Evolutionary conservation across 345 rosid species (phyloP), one percentile per base, ranked within the genome.

Genomic region (Lagerstroemia speciosa): DNA sequence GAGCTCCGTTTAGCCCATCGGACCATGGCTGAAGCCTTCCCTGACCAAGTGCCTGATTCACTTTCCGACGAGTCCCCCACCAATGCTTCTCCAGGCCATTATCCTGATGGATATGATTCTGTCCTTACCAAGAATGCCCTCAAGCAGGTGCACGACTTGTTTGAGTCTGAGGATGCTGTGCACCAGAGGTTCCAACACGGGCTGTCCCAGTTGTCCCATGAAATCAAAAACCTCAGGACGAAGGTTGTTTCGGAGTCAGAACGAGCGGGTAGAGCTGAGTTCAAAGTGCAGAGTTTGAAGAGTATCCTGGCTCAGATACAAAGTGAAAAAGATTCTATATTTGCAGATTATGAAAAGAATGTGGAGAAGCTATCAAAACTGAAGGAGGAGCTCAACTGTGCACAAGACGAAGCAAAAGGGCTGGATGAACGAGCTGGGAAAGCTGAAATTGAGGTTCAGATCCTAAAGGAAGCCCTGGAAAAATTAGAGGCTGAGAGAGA

Each of bases 11-110:
- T 89, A 32, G 96, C 97, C 22, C 99, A 94, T 74, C 83, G 81
- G 79, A 89, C 93, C 43, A 91, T 94, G 85, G 86, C 89, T 37
- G 92, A 91, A 79, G 98, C 92, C 27, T 89, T 91, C 67, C 99
- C 99, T 64, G 88, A 83, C 82, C 99, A 94, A 82, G 82, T 85
- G 8, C 89, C 92, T 34, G 80, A 74, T 74, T 81, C 67, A 32
- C 77, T 83, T 68, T 70, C 66, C 10, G 99, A 89, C 73, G 97
- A 94, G 78, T 76, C 84, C 57, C 68, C 89, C 26, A 78, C 86
- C 8, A 78, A 80, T 2, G 81, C 85, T 64, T 82, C 89, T 41
- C 20, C 40, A 72, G 72, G 80, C 68, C 50, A 68, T 58, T 92
- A 79, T 50, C 72, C 62, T 58, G 81, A 78, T 14, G 63, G 63